phyloP scores from a whole-genome alignment of 768 basidiomycete genomes.

The Rossbeevera mucosa region DNA sequence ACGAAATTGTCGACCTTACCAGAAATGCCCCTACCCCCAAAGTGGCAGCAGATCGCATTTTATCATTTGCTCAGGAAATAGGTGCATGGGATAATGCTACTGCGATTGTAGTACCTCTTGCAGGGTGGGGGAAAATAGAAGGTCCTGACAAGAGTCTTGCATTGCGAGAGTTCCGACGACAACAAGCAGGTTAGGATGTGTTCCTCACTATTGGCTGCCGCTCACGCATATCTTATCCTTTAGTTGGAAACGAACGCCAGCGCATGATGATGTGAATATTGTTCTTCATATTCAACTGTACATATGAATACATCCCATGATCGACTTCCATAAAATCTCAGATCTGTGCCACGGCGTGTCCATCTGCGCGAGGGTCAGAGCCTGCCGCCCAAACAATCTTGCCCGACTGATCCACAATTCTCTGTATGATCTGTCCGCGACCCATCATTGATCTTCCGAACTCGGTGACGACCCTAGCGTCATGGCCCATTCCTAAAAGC shows the following conservation, averaged over 20 bases:
- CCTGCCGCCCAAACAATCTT: conserved; percentile 91
- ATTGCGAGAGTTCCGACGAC: conserved; percentile 73
- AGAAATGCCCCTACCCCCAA: conserved; percentile 67
- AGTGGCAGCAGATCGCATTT: conserved; percentile 75
- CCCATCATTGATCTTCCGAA: conserved; percentile 66
- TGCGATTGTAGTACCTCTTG: conserved; percentile 83
- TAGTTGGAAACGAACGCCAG: conserved; percentile 57
- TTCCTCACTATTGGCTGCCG: not conserved
- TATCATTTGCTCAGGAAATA: conserved; percentile 83
- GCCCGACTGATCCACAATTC: conserved; percentile 59
- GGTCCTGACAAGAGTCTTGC: conserved; percentile 82
- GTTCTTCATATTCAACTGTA: not conserved
- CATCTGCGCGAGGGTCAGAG: conserved; percentile 84
- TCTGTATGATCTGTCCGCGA: conserved; percentile 88
- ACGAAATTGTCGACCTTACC: conserved; percentile 90
- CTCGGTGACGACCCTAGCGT: conserved; percentile 59
- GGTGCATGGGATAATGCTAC: conserved; percentile 87
- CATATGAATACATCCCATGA: conserved; percentile 1
- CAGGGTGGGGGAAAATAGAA: conserved; percentile 81
- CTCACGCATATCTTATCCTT: conserved; percentile 4
- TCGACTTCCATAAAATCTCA: conserved; percentile 28
- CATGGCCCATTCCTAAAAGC: conserved; percentile 80
- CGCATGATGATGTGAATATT: conserved; percentile 49
- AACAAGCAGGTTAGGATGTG: conserved; percentile 50
- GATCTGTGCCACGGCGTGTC: conserved; percentile 83